These are phyloP conservation scores for Fusarium concolor DNA, from an alignment of 2,329 filamentous ascomycete genomes.

Conservation along the genomic window DNA sequence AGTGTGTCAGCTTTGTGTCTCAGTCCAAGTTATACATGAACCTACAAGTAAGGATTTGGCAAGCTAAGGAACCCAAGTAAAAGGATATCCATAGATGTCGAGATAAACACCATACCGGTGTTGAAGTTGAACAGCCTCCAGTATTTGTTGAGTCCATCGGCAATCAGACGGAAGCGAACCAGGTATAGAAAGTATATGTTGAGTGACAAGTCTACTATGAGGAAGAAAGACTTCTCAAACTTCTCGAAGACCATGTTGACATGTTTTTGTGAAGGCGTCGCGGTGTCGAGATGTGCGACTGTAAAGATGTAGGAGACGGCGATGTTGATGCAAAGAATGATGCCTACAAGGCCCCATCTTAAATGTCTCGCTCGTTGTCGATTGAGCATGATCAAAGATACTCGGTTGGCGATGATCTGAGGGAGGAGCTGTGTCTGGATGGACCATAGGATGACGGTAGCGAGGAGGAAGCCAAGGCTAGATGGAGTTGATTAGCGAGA, in stretches of 20 bases:
- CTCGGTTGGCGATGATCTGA: conserved; percentile 60
- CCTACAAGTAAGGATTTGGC: conserved; percentile 30
- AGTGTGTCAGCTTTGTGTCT: conserved; percentile 10
- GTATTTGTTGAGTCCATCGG: conserved; percentile 63
- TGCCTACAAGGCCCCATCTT: conserved; percentile 51
- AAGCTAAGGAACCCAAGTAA: conserved; percentile 43
- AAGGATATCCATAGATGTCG: conserved; percentile 59
- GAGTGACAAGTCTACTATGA: conserved; percentile 60
- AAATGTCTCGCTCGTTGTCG: conserved; percentile 49
- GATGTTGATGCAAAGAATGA: conserved; percentile 54
- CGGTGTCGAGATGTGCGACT: conserved; percentile 46
- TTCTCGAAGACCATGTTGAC: conserved; percentile 43
- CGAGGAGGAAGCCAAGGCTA: conserved; percentile 23
- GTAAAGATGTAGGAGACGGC: conserved; percentile 57
- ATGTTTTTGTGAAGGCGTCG: conserved; percentile 13
- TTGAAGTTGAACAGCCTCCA: conserved; percentile 62
- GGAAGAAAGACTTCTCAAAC: conserved; percentile 59
- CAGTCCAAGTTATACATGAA: fast-evolving
- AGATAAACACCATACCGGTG: conserved; percentile 59
- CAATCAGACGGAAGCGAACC: conserved; percentile 59
- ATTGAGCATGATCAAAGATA: conserved; percentile 56
- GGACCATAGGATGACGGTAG: conserved; percentile 26
- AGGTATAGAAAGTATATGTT: conserved; percentile 63
- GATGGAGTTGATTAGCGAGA: neutral
- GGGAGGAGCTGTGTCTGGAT: conserved; percentile 55